Conservation (phyloP, 2,329 filamentous ascomycete species). For the Verticillium isaacii region DNA sequence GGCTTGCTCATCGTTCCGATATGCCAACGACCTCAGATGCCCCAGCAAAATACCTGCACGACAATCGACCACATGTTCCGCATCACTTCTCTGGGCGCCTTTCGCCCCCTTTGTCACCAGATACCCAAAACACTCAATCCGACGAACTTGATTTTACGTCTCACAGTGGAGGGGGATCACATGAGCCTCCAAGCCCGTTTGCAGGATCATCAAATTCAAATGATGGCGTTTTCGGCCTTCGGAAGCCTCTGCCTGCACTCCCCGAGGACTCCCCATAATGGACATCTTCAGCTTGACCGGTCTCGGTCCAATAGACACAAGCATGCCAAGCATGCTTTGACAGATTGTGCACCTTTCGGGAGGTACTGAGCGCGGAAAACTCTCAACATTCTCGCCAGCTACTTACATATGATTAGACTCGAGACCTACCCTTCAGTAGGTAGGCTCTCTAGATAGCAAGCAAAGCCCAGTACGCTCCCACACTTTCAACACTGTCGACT, state of each 20-base stretch:
- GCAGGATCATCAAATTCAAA: not conserved
- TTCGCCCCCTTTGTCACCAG: not conserved
- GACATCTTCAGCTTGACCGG: too few relatives aligned
- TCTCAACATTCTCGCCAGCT: not conserved
- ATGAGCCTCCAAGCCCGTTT: not conserved
- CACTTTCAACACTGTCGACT: not conserved
- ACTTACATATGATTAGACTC: not conserved
- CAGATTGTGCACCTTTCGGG: not conserved
- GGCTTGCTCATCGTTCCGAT: not conserved
- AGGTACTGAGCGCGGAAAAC: not conserved
- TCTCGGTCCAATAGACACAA: not conserved
- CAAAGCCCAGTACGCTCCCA: not conserved
- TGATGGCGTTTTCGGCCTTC: constrained; percentile 11
- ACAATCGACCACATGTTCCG: not conserved
- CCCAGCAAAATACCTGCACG: not conserved
- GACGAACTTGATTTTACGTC: not conserved
- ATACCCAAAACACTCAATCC: not conserved
- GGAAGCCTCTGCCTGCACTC: constrained; percentile 39
- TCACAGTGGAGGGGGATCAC: not conserved
- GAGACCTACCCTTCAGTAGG: not conserved
- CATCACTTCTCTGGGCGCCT: not conserved
- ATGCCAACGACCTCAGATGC: not conserved
- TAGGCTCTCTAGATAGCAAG: not conserved
- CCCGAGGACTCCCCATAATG: constrained; percentile 24
- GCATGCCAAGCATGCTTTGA: not conserved